Evolutionary conservation across 495 filamentous ascomycete genomes (phyloP).

Genomic region (Physcia stellaris): DNA sequence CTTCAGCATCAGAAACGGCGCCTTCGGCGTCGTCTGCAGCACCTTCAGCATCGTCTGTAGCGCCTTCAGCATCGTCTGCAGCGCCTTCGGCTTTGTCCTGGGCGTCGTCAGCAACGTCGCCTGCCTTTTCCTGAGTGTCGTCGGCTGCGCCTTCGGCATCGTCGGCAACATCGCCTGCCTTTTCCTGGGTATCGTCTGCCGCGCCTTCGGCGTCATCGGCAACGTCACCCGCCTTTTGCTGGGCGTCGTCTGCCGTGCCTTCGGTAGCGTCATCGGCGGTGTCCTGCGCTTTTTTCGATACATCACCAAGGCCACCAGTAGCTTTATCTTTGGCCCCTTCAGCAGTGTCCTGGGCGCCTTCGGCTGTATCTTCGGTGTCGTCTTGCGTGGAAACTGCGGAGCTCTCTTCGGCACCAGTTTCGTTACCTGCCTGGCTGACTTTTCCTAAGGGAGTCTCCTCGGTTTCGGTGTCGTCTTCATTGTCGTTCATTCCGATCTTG

Average conservation of each 20-base stretch:
- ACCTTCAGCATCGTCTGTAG: conserved; percentile 11
- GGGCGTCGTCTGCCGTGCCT: conserved; percentile 3
- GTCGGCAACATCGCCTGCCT: conserved; percentile 5
- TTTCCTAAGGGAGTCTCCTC: conserved; percentile 16
- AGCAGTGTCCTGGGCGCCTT: conserved; percentile 16
- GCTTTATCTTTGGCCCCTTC: conserved; percentile 22
- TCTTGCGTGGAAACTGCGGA: conserved; percentile 17
- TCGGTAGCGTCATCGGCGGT: conserved; percentile 10
- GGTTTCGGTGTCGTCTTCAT: conserved; percentile 21
- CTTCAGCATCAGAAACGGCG: too few relatives aligned
- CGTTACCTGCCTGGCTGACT: conserved; percentile 17
- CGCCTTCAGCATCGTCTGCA: conserved; percentile 7
- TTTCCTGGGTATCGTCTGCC: conserved; percentile 13
- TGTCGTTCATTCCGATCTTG: conserved; percentile 15
- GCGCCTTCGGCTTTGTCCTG: conserved; percentile 21
- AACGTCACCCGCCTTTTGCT: conserved; percentile 2
- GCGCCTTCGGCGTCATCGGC: conserved; percentile 12
- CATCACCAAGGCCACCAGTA: conserved; percentile 14
- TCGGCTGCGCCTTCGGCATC: conserved; percentile 8
- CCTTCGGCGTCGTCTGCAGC: conserved; percentile 16
- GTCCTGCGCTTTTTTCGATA: conserved; percentile 19
- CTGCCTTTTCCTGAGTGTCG: conserved; percentile 6
- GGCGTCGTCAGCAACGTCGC: conserved; percentile 16
- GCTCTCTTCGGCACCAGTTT: conserved; percentile 20
- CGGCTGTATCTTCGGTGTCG: conserved; percentile 18